Evolutionary conservation across 2,329 filamentous ascomycete species (phyloP).

Genomic region (Monosporascus sp.): DNA sequence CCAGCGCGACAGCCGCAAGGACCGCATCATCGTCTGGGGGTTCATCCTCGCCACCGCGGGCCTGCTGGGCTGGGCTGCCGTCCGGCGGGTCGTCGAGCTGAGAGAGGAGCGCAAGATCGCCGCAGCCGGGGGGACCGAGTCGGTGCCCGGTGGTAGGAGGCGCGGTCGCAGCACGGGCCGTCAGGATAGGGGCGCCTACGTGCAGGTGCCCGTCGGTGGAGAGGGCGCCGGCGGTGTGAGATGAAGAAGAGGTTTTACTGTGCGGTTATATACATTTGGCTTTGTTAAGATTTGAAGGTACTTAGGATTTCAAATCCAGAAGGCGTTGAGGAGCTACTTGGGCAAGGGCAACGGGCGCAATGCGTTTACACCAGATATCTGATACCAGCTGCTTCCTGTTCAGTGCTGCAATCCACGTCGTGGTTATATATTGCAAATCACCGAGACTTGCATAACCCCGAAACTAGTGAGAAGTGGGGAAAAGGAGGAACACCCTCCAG

Average conservation of each 20-base stretch:
- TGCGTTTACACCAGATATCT: no score
- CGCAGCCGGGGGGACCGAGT: constrained; percentile 5
- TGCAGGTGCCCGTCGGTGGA: constrained; percentile 13
- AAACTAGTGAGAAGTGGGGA: no score
- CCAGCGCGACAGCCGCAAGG: constrained; percentile 62
- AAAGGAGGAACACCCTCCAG: no score
- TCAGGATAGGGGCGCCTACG: constrained; percentile 21
- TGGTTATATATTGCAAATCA: no score
- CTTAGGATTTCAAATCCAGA: no score
- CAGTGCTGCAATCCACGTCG: no score
- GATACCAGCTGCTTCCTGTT: no score
- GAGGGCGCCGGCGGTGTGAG: constrained; percentile 1
- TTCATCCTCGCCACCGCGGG: constrained; percentile 57
- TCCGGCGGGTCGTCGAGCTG: constrained; percentile 43
- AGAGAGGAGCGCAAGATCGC: constrained; percentile 24
- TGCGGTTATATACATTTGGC: no score
- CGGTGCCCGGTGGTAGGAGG: constrained; percentile 1
- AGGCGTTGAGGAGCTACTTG: no score
- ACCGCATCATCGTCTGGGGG: constrained; percentile 60
- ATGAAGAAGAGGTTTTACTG: not conserved
- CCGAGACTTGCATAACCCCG: no score
- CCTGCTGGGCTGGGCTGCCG: constrained; percentile 55
- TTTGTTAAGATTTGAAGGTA: no score
- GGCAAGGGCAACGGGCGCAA: no score
- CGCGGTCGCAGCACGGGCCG: constrained; percentile 2